Conservation (phyloP, 2,329 filamentous ascomycete species). For the Diatrype stigma region DNA sequence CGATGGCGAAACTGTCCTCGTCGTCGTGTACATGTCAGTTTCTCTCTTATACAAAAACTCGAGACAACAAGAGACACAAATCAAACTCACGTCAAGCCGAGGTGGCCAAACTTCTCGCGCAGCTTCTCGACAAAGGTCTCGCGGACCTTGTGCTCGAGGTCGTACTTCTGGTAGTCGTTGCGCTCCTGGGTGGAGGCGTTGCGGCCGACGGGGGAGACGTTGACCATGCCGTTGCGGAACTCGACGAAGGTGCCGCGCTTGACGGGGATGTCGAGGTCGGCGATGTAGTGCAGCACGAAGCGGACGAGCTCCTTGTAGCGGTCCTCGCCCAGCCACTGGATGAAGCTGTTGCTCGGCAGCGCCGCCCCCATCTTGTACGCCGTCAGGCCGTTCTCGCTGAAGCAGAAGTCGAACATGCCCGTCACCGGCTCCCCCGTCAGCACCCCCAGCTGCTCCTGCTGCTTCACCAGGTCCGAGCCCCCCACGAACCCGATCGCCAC, state of each 20-base stretch:
- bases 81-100: conserved; percentile 71
- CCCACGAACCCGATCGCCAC: conserved; percentile 89
- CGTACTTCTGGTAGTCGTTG: conserved; percentile 76
- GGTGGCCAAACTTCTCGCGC: conserved; percentile 75
- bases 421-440: conserved; percentile 61
- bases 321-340: conserved; percentile 82
- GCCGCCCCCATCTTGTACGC: conserved; percentile 78
- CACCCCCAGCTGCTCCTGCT: conserved; percentile 90
- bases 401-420: conserved; percentile 93
- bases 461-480: conserved; percentile 86
- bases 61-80: conserved; percentile 3
- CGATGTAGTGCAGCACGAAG: conserved; percentile 77
- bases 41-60: conserved; percentile 1
- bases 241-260: conserved; percentile 84
- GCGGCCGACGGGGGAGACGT: conserved; percentile 76
- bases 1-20: conserved; percentile 73
- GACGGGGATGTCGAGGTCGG: conserved; percentile 77
- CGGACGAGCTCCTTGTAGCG: conserved; percentile 73
- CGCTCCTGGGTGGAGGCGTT: conserved; percentile 81
- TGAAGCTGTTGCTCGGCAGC: conserved; percentile 80
- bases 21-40: not conserved
- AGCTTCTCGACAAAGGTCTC: conserved; percentile 71
- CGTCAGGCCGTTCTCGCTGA: conserved; percentile 92
- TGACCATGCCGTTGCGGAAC: conserved; percentile 90
- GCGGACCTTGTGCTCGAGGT: conserved; percentile 72